Base-by-base conservation (phyloP, 164 flowering plant genomes). In the Macadamia tetraphylla region DNA sequence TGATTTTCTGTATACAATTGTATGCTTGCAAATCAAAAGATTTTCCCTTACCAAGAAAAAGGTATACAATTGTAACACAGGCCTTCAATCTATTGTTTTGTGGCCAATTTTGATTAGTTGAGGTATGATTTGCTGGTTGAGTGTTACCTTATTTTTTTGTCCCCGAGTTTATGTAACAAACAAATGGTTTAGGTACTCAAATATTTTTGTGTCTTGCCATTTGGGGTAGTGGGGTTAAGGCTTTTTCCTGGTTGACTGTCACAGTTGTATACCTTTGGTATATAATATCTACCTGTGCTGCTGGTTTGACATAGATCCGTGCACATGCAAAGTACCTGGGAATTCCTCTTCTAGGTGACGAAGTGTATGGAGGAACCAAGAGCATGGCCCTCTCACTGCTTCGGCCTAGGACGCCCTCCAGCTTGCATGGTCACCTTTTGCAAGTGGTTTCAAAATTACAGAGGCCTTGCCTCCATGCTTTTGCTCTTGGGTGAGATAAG, bases 401-500 rank as follows among this genome's bases (percentile, higher is more conserved):
- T 70, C 89, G 80, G 63, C 81, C 85, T 2, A 80, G 70, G 75
- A 84, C 77, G 46, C 81, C 79, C 15, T 60, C 83, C 4, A 75
- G 70, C 66, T 63, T n/a, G 60, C 89, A 78, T 64, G 74, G 72
- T 10, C 82, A 80, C 63, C 85, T 90, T 59, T 48, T 65, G 35
- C 61, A 79, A 35, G 48, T 87, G 72, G 76, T 94, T 68, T 81
- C 88, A 9, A 74, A 71, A 69, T 61, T 92, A 58, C 82, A 88
- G 32, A 85, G 97, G 78, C 99, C 97, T 46, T 94, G 94, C 78
- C 94, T 94, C 70, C 99, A 92, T 82, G 99, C 97, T 40, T 59
- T 88, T 55, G 73, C 81, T 75, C 89, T 94, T 30, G 97, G 97
- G 98, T 93, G 52, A 69, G 82, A 67, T 29, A 57, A 63, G 48